phyloP scores from a whole-genome alignment of 2,329 filamentous ascomycete species.

The Aspergillus felis region DNA sequence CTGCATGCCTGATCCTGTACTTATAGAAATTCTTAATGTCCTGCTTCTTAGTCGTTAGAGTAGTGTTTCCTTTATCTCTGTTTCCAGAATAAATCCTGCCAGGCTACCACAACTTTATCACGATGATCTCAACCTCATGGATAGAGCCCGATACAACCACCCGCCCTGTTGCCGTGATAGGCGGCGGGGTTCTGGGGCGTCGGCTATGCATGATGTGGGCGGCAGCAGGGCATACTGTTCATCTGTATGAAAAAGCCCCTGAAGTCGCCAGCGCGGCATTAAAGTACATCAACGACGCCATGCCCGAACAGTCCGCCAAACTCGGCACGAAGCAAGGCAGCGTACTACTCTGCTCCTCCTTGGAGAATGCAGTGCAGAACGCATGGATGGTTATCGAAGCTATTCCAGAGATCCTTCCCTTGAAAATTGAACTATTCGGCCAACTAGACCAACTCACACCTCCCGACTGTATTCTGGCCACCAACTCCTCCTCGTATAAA shows the following conservation, averaged over 20 bases:
- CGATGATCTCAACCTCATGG: conserved; percentile 16
- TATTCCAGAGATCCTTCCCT: conserved; percentile 47
- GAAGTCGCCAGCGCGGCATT: conserved; percentile 7
- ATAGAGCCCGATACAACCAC: conserved; percentile 14
- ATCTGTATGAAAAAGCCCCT: conserved; percentile 14
- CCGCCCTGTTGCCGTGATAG: conserved; percentile 20
- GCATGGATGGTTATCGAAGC: conserved; percentile 54
- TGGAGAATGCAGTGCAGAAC: conserved; percentile 40
- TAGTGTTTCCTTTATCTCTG: not conserved
- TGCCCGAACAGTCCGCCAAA: conserved; percentile 12
- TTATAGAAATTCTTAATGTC: not conserved
- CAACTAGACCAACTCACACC: conserved; percentile 44
- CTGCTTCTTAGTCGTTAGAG: not conserved
- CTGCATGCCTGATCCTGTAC: not conserved
- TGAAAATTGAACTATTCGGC: conserved; percentile 49
- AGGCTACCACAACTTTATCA: not conserved
- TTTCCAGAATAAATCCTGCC: not conserved
- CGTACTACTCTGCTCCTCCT: not conserved
- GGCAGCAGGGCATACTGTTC: conserved; percentile 12
- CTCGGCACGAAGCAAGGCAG: conserved; percentile 8
- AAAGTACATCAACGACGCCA: conserved; percentile 11
- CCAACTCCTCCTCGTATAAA: conserved; percentile 53
- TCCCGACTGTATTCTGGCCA: conserved; percentile 47
- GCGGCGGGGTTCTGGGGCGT: conserved; percentile 19
- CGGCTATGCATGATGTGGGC: conserved; percentile 21